Base-by-base conservation (phyloP, 1,284 basidiomycete species). In the Termitomyces sp. region DNA sequence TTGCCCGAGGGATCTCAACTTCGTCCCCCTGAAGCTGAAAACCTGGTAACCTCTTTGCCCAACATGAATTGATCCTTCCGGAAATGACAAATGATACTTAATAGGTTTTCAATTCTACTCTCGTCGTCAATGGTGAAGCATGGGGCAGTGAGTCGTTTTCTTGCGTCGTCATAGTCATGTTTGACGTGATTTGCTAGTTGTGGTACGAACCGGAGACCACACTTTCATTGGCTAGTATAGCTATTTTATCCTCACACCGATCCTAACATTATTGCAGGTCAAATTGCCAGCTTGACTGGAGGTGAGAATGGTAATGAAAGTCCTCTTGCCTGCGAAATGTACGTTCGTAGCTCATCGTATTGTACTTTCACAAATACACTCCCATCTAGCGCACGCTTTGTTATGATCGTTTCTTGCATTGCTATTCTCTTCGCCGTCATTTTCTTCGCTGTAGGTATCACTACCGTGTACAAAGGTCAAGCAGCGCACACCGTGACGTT, bases 281-380 rank as follows among this genome's bases (percentile, higher is more conserved):
- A 85, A 68, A 86, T 87, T 60, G 83, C 84, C 3, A 77, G 73
- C 33, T 72, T 86, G 21, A 86, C 84, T 38, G 83, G 83, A 15
- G 78, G 77, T 5, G 84, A 86, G 64, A 73, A 68, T 21, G 84
- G 81, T 6, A 86, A 84, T 67, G 73, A 83, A 67, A 84, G 81
- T 47, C 83, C 83, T n/a, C 74, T 86, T 13, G 78, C 76, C 0
- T 66, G 72, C n/a, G 84, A 87, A 69, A 86, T 86, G 82, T 84
- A 61, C n/a, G 77, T 65, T 28, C 42, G 36, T n/a, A 17, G 34
- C 5, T 49, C 10, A 21, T 54, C 33, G 38, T 34, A 13, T 13
- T 8, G 8, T 43, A 2, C 41, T 6, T 28, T 28, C 24, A 19
- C 10, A 52, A 21, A 57, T 12, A 52, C 52, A 24, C 12, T 31